A percentile compares a stretch with the other conserved stretches of the same genome.
phyloP scores from a whole-genome alignment of 345 rosid species.

The Noccaea bulbosa region DNA sequence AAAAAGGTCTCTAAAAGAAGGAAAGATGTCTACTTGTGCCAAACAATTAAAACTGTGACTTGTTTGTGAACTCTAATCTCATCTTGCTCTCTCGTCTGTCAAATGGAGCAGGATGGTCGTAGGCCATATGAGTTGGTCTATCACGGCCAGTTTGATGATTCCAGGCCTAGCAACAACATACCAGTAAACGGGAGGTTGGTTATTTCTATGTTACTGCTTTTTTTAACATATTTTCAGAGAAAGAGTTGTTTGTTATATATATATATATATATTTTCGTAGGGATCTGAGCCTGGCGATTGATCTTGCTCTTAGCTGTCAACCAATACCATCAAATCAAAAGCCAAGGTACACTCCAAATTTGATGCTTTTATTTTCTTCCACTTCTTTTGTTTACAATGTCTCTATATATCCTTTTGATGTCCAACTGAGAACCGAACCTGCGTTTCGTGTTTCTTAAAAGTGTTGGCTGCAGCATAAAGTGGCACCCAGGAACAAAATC shows the following conservation, averaged over 20 bases:
- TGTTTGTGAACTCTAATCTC: background rate
- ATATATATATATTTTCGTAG: slow-evolving; percentile 47
- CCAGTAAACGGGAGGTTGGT: slow-evolving; percentile 83
- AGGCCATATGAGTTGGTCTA: slow-evolving; percentile 93
- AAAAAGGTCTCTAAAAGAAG: no score
- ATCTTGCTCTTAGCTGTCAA: slow-evolving; percentile 78
- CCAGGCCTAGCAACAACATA: slow-evolving; percentile 73
- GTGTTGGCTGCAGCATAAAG: slow-evolving; percentile 97
- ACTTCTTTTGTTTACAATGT: slow-evolving; percentile 7
- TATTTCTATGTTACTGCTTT: background rate
- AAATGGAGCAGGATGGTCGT: slow-evolving; percentile 67
- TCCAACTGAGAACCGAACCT: slow-evolving; percentile 2
- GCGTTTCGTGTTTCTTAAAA: slow-evolving; percentile 40
- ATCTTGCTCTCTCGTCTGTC: background rate
- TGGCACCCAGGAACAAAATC: slow-evolving; percentile 66
- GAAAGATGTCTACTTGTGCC: background rate
- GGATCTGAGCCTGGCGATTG: slow-evolving; percentile 76
- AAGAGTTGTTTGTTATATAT: no score
- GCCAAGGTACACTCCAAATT: slow-evolving; percentile 59
- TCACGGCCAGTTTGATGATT: slow-evolving; percentile 93
- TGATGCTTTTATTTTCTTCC: background rate
- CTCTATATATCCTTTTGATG: slow-evolving; percentile 30
- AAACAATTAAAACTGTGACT: background rate
- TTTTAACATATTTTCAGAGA: slow-evolving; percentile 2
- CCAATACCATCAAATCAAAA: slow-evolving; percentile 65